phyloP scores from a whole-genome alignment of 768 basidiomycete genomes.

The Baorangia bicolor region DNA sequence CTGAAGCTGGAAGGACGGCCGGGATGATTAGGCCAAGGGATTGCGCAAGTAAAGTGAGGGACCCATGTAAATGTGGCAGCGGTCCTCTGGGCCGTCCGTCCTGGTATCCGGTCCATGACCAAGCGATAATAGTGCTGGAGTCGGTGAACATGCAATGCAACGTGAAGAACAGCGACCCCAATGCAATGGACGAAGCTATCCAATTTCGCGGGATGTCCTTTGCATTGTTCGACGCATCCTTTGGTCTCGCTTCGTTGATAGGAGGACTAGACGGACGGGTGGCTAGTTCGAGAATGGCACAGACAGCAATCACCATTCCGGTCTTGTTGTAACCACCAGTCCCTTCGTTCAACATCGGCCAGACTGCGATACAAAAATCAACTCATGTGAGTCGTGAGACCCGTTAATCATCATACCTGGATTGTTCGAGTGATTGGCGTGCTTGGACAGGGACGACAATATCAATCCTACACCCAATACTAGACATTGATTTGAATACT shows the following conservation, averaged over 20 bases:
- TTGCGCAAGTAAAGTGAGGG: constrained; percentile 64
- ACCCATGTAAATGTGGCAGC: constrained; percentile 67
- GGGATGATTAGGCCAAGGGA: constrained; percentile 52
- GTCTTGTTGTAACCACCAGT: constrained; percentile 71
- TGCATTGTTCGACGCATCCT: background rate
- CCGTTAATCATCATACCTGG: constrained; percentile 45
- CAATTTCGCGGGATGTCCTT: constrained; percentile 27
- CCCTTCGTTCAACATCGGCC: constrained; percentile 69
- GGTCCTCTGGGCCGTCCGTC: constrained; percentile 63
- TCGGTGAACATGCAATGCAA: constrained; percentile 75
- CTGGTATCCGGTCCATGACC: constrained; percentile 89
- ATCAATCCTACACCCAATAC: constrained; percentile 68
- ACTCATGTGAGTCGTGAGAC: background rate
- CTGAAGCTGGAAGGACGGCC: constrained; percentile 26
- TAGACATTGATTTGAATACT: constrained; percentile 26
- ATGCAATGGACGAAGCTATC: constrained; percentile 48
- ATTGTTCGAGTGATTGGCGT: constrained; percentile 77
- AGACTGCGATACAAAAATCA: constrained; percentile 45
- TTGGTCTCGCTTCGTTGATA: background rate
- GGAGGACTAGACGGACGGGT: constrained; percentile 36
- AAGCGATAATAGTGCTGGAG: constrained; percentile 74
- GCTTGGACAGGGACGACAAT: constrained; percentile 67
- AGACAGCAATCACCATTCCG: constrained; percentile 55
- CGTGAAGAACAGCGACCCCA: constrained; percentile 69
- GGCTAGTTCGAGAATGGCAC: constrained; percentile 57